A percentile compares a stretch with the other conserved stretches of the same genome.
These are phyloP conservation scores for Parastagonospora nodorum DNA, from an alignment of 2,329 filamentous ascomycete genomes.

Conservation along the genomic window DNA sequence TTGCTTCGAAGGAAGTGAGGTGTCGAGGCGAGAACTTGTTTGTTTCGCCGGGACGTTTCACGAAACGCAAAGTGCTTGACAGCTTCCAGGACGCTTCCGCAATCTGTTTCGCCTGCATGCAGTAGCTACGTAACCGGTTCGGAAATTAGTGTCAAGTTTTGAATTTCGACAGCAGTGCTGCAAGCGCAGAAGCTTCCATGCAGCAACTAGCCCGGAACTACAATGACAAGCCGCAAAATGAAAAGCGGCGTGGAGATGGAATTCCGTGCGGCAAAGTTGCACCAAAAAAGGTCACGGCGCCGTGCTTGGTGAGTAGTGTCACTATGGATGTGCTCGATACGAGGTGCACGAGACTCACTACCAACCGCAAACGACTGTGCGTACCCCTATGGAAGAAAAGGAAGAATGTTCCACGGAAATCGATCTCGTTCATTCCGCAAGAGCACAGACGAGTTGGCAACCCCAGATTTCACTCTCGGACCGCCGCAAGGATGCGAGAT, in stretches of 20 bases:
- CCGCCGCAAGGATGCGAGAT: slow-evolving; percentile 13
- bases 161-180: neutral
- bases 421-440: slow-evolving; percentile 2
- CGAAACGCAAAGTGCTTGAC: neutral
- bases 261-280: neutral
- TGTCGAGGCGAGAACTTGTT: slow-evolving; percentile 1
- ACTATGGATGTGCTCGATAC: slow-evolving; percentile 7
- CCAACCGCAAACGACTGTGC: neutral
- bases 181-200: slow-evolving; percentile 11
- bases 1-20: neutral
- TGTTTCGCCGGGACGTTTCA: neutral
- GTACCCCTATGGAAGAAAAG: slow-evolving; percentile 13
- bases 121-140: neutral
- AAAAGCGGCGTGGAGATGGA: neutral
- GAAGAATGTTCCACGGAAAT: slow-evolving; percentile 16
- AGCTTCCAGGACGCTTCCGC: neutral
- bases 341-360: slow-evolving; percentile 1
- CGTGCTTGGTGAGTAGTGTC: neutral
- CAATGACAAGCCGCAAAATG: neutral
- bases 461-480: slow-evolving; percentile 17
- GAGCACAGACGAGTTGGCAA: slow-evolving; percentile 16
- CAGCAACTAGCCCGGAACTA: neutral
- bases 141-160: neutral
- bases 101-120: slow-evolving; percentile 4
- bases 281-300: neutral